Base-by-base conservation (phyloP, 1,139 yeast species). In the Yamadazyma siamensis region DNA sequence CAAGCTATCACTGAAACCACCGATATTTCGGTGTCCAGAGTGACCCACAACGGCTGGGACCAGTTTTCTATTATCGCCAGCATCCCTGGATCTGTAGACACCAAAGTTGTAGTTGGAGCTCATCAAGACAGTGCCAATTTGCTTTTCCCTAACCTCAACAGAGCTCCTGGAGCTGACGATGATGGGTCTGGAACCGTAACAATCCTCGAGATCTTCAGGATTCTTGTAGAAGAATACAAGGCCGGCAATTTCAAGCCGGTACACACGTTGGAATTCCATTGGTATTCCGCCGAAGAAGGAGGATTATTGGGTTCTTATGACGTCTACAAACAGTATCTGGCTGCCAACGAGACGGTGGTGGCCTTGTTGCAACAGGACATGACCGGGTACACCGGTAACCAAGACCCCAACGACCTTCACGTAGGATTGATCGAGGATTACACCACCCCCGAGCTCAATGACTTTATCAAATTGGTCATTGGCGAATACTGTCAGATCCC, bases 101-200 rank as follows among this genome's bases (percentile, higher is more conserved):
- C 61, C 25, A 59, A 59, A 29, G 81, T 89, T 3, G 77, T 89
- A 13, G 75, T 89, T 17, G 96, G 96, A 0, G 83, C 95, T 15
- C 97, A 91, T 59, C 86, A 83, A 51, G 98, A 89, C 53, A 83
- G 95, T 2, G 72, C 79, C 40, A 88, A 87, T 52, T 64, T 86
- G 38, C 45, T 85, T 30, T 68, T 85, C 36, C 95, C 95, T n/a
- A 67, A 65, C 29, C 39, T 79, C 13, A 51, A 82, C 45, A 71
- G 76, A 27, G 88, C 96, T 0, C 97, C 97, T 2, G 98, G 97
- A 5, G 96, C 96, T 4, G 97, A 89, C 54, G 98, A 89, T 49
- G 87, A 89, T 54, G 95, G 95, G 2, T 78, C 91, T 4, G 97
- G 97, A 6, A 80, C 89, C 3, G 80, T 82, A 6, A 83, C 95